Evolutionary conservation across 2,329 filamentous ascomycete genomes (phyloP), one percentile per base, ranked within the genome.

Genomic region (Lecanosticta acicola): DNA sequence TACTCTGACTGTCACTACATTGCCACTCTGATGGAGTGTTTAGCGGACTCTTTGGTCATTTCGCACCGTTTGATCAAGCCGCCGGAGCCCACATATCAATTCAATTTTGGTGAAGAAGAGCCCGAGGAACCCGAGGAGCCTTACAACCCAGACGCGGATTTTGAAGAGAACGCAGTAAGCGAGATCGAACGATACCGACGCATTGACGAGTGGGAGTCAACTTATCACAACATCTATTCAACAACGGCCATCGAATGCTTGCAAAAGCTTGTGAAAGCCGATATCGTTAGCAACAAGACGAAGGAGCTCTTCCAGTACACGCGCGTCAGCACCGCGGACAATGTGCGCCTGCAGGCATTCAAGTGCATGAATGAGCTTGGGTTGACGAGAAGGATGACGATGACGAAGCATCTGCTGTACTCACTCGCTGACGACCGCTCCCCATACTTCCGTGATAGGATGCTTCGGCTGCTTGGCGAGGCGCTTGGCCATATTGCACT

Each of bases 1-100:
- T 94, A 81, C 61, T 95, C 90, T 3, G 94, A 98, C 60, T 84
- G 90, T 51, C 83, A 87, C 59, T 98, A 96, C 62, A 80, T 98
- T 43, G 82, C 88, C 5, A 85, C 78, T 17, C 74, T 98, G 18
- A 85, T 98, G 71, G 71, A 66, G 32, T 79, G 78, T 32, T 65
- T 85, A 3, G 74, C 78, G 4, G 71, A 79, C 50, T 74, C 77
- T 8, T 66, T 83, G 44, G 68, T 76, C 1, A 58, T 60, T 29
- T 61, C 57, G 50, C 49, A 64, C 59, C 45, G 59, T 3, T 50
- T 62, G 40, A 47, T 50, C 21, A 43, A 58, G 39, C 55, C 55
- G 13, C 11, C 44, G 9, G 39, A 19, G 7, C 29, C 32, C 2
- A 45, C 48, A 11, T 63, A 61, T 29, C 48, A 55, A 8, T 67